Evolutionary conservation across 108 stramenopile genomes (phyloP).

Genomic region (Cylindrotheca fusiformis): DNA sequence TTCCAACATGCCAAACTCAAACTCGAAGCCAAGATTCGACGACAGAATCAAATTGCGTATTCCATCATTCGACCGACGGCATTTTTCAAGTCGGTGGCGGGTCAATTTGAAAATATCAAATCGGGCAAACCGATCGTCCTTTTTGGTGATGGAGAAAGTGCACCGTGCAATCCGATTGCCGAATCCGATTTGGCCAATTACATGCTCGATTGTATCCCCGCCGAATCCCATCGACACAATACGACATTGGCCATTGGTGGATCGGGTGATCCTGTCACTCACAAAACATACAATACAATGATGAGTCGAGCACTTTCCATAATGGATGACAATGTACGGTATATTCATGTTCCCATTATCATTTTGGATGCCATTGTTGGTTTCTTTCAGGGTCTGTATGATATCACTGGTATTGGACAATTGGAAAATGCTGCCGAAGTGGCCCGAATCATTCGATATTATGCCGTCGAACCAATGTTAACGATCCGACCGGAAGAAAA

Average conservation of each 20-base stretch:
- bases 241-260: constrained; percentile 83
- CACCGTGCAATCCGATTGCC: constrained; percentile 94
- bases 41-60: constrained; percentile 72
- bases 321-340: too few species aligned
- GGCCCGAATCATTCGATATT: constrained; percentile 94
- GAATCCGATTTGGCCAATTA: constrained; percentile 91
- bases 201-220: constrained; percentile 81
- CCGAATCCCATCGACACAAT: constrained; percentile 65
- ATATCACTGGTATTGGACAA: constrained; percentile 59
- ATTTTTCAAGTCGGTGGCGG: constrained; percentile 95
- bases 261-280: too few species aligned
- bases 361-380: constrained; percentile 93
- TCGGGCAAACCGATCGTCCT: constrained; percentile 92
- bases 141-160: constrained; percentile 92
- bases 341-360: constrained; percentile 81
- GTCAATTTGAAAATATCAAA: constrained; percentile 93
- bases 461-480: constrained; percentile 97
- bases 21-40: constrained; percentile 77
- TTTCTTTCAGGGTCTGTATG: constrained; percentile 76
- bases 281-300: too few species aligned
- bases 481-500: constrained; percentile 87
- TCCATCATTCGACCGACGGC: constrained; percentile 95
- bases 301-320: too few species aligned
- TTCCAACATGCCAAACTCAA: constrained; percentile 97
- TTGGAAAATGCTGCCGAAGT: constrained; percentile 92